Evolutionary conservation across 768 basidiomycete genomes (phyloP), one percentile per base, ranked within the genome.

Genomic region (Cystobasidiopsis lactophilus): DNA sequence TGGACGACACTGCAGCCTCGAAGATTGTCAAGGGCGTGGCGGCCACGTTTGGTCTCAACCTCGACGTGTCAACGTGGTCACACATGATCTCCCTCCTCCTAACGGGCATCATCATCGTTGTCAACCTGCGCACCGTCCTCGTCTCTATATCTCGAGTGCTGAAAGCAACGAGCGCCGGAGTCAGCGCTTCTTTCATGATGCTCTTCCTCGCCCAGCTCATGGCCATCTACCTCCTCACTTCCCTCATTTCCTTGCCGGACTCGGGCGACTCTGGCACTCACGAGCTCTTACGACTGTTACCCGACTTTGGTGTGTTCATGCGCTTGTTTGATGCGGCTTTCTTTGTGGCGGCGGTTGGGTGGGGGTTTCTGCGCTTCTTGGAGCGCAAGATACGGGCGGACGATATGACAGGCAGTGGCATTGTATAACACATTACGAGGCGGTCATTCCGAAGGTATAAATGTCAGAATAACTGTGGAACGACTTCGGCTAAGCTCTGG

Each of bases 151-250:
- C 60, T 11, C 54, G 59, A 58, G 56, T 57, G 37, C 60, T 63
- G 57, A 55, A 59, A 49, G 62, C 60, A 10, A 60, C 62, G 1
- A 61, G 60, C 26, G 52, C 59, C 10, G 62, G 62, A 19, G 47
- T 57, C 40, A 60, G 59, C 48, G 57, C 62, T 0, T 63, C 62
- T 1, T 63, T 63, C 57, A 63, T 63, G 62, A 43, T 63, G 1
- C 58, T 63, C 19, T 63, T 61, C 48, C 57, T 63, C 21, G 55
- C 62, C 10, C 59, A 63, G 33, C 57, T 63, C n/a, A 60, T 63
- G 62, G 59, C 60, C 18, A 55, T 61, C 30, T 63, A 63, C 39
- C 60, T 63, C 41, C 48, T 63, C 39, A 63, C 62, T 13, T 63
- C 62, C 10, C 60, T 63, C 54, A 63, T 63, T 54, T 61, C 62